Conservation (phyloP, 768 basidiomycete genomes). For the Lactarius trivialis region DNA sequence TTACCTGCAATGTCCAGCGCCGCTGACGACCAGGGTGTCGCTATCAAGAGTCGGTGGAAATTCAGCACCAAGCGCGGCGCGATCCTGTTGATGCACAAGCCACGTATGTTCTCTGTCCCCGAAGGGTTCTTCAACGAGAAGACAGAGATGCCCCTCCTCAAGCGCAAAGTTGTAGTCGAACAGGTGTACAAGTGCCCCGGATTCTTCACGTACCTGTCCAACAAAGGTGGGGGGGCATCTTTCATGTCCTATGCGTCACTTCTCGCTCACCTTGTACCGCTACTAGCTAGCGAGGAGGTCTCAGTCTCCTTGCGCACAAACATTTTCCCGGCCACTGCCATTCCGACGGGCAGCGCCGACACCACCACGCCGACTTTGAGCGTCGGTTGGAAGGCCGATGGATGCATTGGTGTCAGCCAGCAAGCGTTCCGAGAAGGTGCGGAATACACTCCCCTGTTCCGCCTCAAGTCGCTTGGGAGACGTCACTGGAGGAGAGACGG, state of each 20-base stretch:
- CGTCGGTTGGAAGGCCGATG: conserved; percentile 1
- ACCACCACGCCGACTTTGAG: too few species aligned
- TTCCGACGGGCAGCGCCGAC: not conserved
- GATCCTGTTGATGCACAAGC: conserved; percentile 12
- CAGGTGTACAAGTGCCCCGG: conserved; percentile 8
- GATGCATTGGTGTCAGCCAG: conserved; percentile 4
- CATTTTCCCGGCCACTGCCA: not conserved
- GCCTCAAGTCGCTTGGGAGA: not conserved
- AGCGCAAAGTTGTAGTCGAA: conserved; percentile 1
- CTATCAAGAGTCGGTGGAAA: conserved; percentile 1
- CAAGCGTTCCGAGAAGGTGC: not conserved
- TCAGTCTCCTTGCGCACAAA: not conserved
- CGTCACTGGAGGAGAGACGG: conserved; percentile 2
- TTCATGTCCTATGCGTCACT: not conserved
- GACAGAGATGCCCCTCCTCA: not conserved
- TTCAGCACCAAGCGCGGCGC: conserved; percentile 15
- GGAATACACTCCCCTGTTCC: conserved; percentile 6
- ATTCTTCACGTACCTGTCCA: conserved; percentile 16
- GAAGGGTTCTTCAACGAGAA: not conserved
- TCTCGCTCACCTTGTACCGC: too few species aligned
- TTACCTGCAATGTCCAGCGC: not conserved
- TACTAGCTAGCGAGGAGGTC: conserved; percentile 5
- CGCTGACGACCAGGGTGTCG: not conserved
- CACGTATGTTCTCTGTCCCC: conserved; percentile 1
- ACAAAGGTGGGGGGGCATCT: not conserved